Base-by-base conservation (phyloP, 495 filamentous ascomycete species). In the Lasiosphaeria ovina region DNA sequence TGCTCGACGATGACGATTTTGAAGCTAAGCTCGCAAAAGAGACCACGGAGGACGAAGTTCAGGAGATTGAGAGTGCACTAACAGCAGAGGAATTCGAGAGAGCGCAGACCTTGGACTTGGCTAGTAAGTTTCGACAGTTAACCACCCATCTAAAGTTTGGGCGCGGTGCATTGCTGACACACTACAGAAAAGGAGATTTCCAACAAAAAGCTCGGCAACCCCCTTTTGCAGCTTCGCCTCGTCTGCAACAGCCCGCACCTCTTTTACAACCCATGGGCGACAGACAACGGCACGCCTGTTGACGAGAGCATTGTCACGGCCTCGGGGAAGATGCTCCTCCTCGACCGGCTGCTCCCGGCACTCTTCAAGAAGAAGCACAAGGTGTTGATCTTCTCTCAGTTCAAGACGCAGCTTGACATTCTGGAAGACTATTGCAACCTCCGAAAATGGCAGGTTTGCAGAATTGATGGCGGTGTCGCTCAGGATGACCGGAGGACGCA, bases 131-230 rank as follows among this genome's bases (percentile, higher is more conserved):
- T 47, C 38, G 36, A n/a, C n/a, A 35, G 5, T 52, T 14, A 10
- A 9, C 3, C 51, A 40, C 16, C 8, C 12, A 42, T 7, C 38
- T 7, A 2, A 8, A 8, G 38, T 42, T 8, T 47, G 44, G 7
- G 12, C 16, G 44, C 4, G 11, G 4, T 3, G 44, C 12, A 50
- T 35, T 24, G 57, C 66, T 71, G 56, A 72, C 68, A 52, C 7
- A 2, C 56, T 12, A 58, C 68, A 87, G 84, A 92, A 64, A 83
- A 86, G 58, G 91, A 97, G 71, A 90, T 97, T 35, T 74, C 83
- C n/a, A 82, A 83, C 34, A 98, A 98, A 78, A 97, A 97, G 70
- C 83, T 98, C 33, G 93, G 95, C 61, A 98, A 98, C 66, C 91
- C 93, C 0, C 73, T 98, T 33, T 88, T 97, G 82, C 94, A 98